Conservation (phyloP, 176 grass and related monocot species). For the Carex scoparia region DNA sequence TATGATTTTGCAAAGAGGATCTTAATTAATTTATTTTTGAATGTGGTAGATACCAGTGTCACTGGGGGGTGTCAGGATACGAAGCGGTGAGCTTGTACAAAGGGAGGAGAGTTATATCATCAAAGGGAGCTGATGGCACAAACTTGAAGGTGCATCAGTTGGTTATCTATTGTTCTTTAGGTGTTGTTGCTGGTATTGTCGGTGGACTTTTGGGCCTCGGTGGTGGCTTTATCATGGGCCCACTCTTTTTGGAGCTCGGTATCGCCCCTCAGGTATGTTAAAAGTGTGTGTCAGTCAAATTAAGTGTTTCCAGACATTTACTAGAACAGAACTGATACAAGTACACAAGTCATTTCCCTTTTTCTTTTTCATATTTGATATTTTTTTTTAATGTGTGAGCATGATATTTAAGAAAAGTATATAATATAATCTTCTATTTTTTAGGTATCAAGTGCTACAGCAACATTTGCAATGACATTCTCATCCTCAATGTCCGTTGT, state of each 20-base stretch:
- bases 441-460: constrained; percentile 94
- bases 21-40: neutral
- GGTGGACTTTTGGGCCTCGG: constrained; percentile 88
- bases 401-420: neutral
- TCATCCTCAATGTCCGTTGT: constrained; percentile 93
- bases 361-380: neutral
- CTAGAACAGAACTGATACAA: neutral
- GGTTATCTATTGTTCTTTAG: constrained; percentile 47
- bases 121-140: constrained; percentile 46
- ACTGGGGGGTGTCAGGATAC: constrained; percentile 56
- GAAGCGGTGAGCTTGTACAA: constrained; percentile 74
- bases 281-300: neutral
- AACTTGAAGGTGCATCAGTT: constrained; percentile 52
- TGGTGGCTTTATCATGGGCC: constrained; percentile 91
- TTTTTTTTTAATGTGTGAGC: neutral
- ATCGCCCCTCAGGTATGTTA: constrained; percentile 71
- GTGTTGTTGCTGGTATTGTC: constrained; percentile 58
- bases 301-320: neutral
- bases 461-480: constrained; percentile 96
- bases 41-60: constrained; percentile 62
- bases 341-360: neutral
- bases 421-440: neutral
- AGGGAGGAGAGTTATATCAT: constrained; percentile 60
- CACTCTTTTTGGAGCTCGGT: constrained; percentile 86
- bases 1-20: neutral